Conservation (phyloP, 1,284 basidiomycete species). For the Ustilago nuda region DNA sequence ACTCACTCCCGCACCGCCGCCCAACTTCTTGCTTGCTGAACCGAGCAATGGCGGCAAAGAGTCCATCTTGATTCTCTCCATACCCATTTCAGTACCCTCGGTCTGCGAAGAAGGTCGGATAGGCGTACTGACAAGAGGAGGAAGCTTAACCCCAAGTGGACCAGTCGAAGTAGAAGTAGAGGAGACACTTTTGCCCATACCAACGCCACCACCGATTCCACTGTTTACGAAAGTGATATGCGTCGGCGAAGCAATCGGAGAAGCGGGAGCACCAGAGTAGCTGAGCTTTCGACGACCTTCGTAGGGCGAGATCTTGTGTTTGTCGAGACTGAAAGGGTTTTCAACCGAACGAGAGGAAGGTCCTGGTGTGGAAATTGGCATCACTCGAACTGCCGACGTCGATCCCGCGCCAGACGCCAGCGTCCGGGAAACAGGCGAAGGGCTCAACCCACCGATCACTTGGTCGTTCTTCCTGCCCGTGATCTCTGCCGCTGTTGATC, state of each 20-base stretch:
- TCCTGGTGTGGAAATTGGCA: conserved; percentile 40
- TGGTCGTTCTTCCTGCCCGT: conserved; percentile 7
- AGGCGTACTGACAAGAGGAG: conserved; percentile 47
- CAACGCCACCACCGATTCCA: conserved; percentile 6
- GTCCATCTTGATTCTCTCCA: conserved; percentile 31
- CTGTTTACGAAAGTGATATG: conserved; percentile 21
- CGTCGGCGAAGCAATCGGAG: conserved; percentile 30
- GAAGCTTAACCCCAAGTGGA: conserved; percentile 29
- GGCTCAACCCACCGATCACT: conserved; percentile 33
- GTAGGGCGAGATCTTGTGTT: conserved; percentile 61
- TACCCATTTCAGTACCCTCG: conserved; percentile 15
- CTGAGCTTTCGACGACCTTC: conserved; percentile 42
- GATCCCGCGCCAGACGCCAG: conserved; percentile 22
- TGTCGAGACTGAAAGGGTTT: conserved; percentile 63
- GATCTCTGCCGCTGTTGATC: conserved; percentile 20
- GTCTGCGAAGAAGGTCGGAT: conserved; percentile 33
- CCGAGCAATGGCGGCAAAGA: conserved; percentile 35
- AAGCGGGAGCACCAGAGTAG: conserved; percentile 39
- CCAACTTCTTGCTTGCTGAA: conserved; percentile 33
- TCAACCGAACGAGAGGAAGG: conserved; percentile 18
- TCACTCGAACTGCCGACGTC: conserved; percentile 18
- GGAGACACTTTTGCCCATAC: conserved; percentile 28
- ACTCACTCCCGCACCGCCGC: conserved; percentile 7
- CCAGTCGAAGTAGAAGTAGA: conserved; percentile 13
- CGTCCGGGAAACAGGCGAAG: conserved; percentile 37